Conservation (phyloP, 2,329 filamentous ascomycete genomes). For the Clonostachys chloroleuca region DNA sequence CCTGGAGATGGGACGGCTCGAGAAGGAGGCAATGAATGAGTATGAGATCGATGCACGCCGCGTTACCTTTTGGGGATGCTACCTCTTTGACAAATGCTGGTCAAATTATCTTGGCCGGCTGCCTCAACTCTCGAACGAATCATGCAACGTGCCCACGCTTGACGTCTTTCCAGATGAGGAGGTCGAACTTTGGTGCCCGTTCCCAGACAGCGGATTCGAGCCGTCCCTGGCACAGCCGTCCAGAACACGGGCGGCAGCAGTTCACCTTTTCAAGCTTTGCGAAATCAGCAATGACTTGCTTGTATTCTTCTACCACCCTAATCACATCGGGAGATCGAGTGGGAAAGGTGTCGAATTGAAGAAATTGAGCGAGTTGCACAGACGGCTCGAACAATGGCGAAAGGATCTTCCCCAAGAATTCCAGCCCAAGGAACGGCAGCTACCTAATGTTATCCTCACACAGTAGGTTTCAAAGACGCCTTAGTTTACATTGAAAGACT, state of each 20-base stretch:
- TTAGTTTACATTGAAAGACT: not conserved
- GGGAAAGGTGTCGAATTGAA: slow-evolving; percentile 84
- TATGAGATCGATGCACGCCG: slow-evolving; percentile 83
- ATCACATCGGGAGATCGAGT: slow-evolving; percentile 54
- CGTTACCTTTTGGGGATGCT: slow-evolving; percentile 97
- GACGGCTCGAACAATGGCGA: slow-evolving; percentile 85
- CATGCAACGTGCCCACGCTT: slow-evolving; percentile 80
- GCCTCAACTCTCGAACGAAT: slow-evolving; percentile 76
- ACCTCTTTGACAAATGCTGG: slow-evolving; percentile 98
- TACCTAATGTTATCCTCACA: slow-evolving; percentile 74
- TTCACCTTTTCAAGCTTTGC: slow-evolving; percentile 79
- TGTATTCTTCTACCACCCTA: slow-evolving; percentile 86
- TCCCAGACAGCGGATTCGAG: slow-evolving; percentile 78
- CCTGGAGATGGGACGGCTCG: slow-evolving; percentile 68
- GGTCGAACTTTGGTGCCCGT: slow-evolving; percentile 78
- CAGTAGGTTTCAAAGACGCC: slow-evolving; percentile 62
- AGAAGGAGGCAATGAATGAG: slow-evolving; percentile 61
- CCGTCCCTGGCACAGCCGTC: slow-evolving; percentile 73
- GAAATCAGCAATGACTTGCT: slow-evolving; percentile 93
- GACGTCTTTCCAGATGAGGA: slow-evolving; percentile 92
- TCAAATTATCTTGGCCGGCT: slow-evolving; percentile 93
- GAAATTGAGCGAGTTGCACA: slow-evolving; percentile 87
- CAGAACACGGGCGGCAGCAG: slow-evolving; percentile 73
- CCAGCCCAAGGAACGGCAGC: slow-evolving; percentile 81
- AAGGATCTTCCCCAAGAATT: slow-evolving; percentile 79